phyloP scores from a whole-genome alignment of 2,329 filamentous ascomycete species.

The Blumeriella jaapii region DNA sequence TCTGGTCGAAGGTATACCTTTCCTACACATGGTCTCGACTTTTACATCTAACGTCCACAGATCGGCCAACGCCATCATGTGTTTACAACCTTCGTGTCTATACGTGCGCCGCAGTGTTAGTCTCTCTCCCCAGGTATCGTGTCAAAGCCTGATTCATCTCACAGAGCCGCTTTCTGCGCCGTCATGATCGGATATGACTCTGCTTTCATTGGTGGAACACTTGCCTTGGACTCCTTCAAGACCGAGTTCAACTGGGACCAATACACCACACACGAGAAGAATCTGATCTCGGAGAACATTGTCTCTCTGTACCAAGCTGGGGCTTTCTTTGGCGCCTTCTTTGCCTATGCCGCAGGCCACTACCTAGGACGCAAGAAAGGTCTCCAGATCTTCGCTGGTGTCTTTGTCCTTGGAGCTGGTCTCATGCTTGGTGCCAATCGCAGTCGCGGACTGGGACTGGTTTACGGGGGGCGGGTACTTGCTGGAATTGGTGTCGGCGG shows the following conservation, averaged over 20 bases:
- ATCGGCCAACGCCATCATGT: constrained; percentile 18
- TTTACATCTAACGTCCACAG: constrained; percentile 5
- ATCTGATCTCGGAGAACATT: constrained; percentile 60
- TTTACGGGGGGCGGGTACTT: constrained; percentile 50
- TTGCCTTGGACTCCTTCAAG: constrained; percentile 58
- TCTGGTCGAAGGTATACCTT: constrained; percentile 2
- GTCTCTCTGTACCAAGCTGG: constrained; percentile 74
- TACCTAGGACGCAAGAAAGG: constrained; percentile 56
- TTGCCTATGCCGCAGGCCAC: constrained; percentile 54
- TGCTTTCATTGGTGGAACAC: constrained; percentile 68
- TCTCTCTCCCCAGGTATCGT: constrained; percentile 30
- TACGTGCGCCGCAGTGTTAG: constrained; percentile 34
- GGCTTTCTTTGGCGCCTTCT: constrained; percentile 67
- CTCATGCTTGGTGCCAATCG: constrained; percentile 58
- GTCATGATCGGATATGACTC: constrained; percentile 51
- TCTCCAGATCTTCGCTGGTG: constrained; percentile 44
- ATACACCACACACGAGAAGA: constrained; percentile 34
- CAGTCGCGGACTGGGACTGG: constrained; percentile 47
- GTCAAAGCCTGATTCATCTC: background rate
- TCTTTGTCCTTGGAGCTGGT: constrained; percentile 62
- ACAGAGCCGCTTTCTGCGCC: constrained; percentile 41
- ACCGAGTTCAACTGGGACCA: constrained; percentile 53
- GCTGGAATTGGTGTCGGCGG: constrained; percentile 53
- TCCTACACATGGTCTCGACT: background rate
- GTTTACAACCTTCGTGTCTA: constrained; percentile 17